Percentiles rank a stretch among this genome's conserved stretches.
These are phyloP conservation scores for Ogataea methylovora DNA, from an alignment of 805 yeast species.

Conservation along the genomic window DNA sequence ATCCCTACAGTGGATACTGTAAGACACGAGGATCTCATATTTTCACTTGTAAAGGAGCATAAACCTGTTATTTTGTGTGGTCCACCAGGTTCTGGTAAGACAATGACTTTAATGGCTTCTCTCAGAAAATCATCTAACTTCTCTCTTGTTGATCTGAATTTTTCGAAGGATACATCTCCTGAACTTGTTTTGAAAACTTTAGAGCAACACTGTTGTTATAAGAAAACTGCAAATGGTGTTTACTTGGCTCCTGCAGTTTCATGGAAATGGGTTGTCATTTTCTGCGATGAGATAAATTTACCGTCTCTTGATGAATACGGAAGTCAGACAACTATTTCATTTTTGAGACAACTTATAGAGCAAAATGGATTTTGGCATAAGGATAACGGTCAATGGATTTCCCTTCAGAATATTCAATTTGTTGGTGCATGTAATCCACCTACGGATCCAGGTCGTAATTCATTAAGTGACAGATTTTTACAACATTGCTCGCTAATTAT, in stretches of 20 bases:
- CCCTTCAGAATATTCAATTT: constrained; percentile 56
- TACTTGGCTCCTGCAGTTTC: constrained; percentile 48
- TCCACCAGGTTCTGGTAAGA: constrained; percentile 96
- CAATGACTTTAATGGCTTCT: constrained; percentile 78
- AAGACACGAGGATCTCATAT: constrained; percentile 56
- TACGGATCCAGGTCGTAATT: constrained; percentile 65
- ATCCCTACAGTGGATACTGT: constrained; percentile 77
- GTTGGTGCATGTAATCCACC: constrained; percentile 98
- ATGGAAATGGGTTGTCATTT: constrained; percentile 71
- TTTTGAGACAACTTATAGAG: constrained; percentile 70
- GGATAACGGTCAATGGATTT: constrained; percentile 56
- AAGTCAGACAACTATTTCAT: constrained; percentile 61
- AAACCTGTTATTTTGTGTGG: constrained; percentile 74
- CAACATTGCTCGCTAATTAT: constrained; percentile 58
- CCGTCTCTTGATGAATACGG: constrained; percentile 69
- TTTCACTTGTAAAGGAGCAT: constrained; percentile 46
- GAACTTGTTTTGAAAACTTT: constrained; percentile 51
- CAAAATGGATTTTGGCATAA: constrained; percentile 72
- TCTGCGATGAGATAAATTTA: constrained; percentile 87
- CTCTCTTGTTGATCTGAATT: constrained; percentile 64
- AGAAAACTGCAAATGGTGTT: constrained; percentile 41
- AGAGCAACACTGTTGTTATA: constrained; percentile 66
- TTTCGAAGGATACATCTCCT: constrained; percentile 75
- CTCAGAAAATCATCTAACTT: constrained; percentile 49
- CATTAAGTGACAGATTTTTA: constrained; percentile 51